Conservation (phyloP, 805 yeast genomes). For the Schwanniomyces yamadae region DNA sequence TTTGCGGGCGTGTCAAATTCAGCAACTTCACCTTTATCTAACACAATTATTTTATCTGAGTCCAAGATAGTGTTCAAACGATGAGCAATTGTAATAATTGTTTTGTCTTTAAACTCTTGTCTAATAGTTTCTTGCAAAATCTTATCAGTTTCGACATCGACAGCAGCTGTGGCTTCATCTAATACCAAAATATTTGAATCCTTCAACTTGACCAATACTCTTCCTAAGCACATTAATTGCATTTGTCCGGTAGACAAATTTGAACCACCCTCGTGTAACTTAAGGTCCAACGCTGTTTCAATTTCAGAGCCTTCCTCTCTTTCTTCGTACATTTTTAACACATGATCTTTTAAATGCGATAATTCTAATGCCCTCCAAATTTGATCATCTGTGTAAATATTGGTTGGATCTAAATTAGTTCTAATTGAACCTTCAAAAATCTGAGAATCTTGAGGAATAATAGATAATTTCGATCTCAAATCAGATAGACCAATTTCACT, state of each 20-base stretch:
- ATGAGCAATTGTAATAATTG: conserved; percentile 83
- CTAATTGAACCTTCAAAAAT: conserved; percentile 44
- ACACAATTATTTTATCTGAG: conserved; percentile 71
- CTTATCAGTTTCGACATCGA: conserved; percentile 80
- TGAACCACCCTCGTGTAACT: conserved; percentile 44
- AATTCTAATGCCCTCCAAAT: conserved; percentile 43
- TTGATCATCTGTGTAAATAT: conserved; percentile 32
- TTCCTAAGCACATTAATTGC: conserved; percentile 70
- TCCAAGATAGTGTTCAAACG: conserved; percentile 81
- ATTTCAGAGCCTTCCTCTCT: conserved; percentile 22
- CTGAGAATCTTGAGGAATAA: conserved; percentile 48
- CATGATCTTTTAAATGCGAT: conserved; percentile 43
- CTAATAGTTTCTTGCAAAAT: conserved; percentile 77
- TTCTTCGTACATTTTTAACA: conserved; percentile 34
- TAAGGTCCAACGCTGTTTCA: conserved; percentile 31
- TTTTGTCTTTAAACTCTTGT: conserved; percentile 69
- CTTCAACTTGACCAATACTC: conserved; percentile 68
- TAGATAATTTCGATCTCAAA: conserved; percentile 41
- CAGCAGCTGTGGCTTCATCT: conserved; percentile 90
- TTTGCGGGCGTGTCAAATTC: conserved; percentile 74
- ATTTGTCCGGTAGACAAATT: conserved; percentile 54
- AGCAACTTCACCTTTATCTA: conserved; percentile 71
- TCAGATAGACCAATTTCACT: conserved; percentile 40
- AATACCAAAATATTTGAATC: conserved; percentile 59
- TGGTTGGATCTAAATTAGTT: conserved; percentile 43